Evolutionary conservation across 352 stramenopile genomes (phyloP).

Genomic region (Globisporangium okanoganense): DNA sequence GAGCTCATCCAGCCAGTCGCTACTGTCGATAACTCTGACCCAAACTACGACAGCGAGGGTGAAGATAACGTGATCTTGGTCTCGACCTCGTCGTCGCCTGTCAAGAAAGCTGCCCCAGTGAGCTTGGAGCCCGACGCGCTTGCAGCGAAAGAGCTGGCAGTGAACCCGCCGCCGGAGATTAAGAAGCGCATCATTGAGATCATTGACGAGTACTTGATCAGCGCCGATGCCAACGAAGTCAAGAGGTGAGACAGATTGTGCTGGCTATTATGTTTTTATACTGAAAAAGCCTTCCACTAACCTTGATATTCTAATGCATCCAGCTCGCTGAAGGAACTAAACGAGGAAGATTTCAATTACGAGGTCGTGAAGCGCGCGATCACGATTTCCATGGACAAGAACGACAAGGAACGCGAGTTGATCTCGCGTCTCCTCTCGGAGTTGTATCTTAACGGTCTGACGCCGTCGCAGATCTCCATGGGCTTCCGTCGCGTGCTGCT

Average conservation of each 20-base stretch:
- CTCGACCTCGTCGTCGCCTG: conserved; percentile 41
- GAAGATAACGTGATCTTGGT: conserved; percentile 89
- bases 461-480: conserved; percentile 71
- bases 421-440: conserved; percentile 91
- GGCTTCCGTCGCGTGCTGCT: conserved; percentile 97
- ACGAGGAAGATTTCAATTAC: conserved; percentile 82
- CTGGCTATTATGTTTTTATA: background rate
- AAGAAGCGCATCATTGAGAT: conserved; percentile 93
- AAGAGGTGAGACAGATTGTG: conserved; percentile 31
- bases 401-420: conserved; percentile 90
- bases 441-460: conserved; percentile 89
- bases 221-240: conserved; percentile 89
- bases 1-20: conserved; percentile 63
- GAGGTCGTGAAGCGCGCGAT: conserved; percentile 95
- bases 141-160: conserved; percentile 69
- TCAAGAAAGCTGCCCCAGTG: conserved; percentile 34
- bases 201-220: conserved; percentile 87
- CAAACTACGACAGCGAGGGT: conserved; percentile 91
- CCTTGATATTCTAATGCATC: background rate
- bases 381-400: conserved; percentile 94
- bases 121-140: conserved; percentile 64
- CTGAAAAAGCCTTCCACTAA: background rate
- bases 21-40: conserved; percentile 88
- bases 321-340: conserved; percentile 65
- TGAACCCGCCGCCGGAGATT: conserved; percentile 65